Evolutionary conservation across 2,329 filamentous ascomycete species (phyloP).

Genomic region (Trichoderma aggressivum): DNA sequence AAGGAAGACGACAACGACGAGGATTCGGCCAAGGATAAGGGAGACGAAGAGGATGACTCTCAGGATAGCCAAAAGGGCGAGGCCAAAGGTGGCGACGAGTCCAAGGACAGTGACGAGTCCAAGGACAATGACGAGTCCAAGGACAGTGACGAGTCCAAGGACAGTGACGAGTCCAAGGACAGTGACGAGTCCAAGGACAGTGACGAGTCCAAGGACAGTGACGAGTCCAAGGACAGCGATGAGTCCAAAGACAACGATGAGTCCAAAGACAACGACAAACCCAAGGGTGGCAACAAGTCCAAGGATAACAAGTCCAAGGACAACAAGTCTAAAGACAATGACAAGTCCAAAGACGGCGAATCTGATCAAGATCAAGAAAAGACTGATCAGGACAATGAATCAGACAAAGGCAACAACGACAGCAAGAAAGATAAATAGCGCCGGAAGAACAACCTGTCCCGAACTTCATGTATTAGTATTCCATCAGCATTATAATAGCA

Average conservation of each 20-base stretch:
- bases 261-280: background rate
- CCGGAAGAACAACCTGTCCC: background rate
- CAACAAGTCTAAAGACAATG: slow-evolving; percentile 16
- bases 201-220: background rate
- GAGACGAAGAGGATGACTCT: background rate
- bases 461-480: background rate
- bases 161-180: background rate
- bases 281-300: background rate
- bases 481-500: background rate
- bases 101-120: background rate
- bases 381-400: slow-evolving; percentile 18
- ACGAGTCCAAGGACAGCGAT: background rate
- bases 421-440: slow-evolving; percentile 16
- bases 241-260: background rate
- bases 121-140: background rate
- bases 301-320: background rate
- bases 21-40: slow-evolving; percentile 20
- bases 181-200: background rate
- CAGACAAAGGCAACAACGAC: slow-evolving; percentile 9
- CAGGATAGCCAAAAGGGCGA: background rate
- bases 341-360: slow-evolving; percentile 8
- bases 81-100: background rate
- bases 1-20: slow-evolving; percentile 20
- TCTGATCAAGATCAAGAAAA: background rate
- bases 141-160: background rate